phyloP scores from a whole-genome alignment of 768 basidiomycete species.

The Tephrocybe rancida region DNA sequence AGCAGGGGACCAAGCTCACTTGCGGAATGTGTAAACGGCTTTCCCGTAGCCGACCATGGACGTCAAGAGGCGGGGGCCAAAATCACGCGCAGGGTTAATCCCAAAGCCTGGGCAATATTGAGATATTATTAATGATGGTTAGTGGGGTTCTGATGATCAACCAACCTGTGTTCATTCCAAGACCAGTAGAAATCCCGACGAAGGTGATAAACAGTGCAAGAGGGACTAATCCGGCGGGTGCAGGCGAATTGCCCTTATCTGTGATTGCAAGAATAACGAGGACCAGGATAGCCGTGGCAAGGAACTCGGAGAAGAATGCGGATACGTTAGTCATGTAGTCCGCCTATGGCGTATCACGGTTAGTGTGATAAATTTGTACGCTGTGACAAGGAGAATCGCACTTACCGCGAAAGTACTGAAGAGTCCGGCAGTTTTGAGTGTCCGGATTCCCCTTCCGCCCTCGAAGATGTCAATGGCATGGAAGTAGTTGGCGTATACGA shows the following conservation, averaged over 20 bases:
- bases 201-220: constrained; percentile 59
- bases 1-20: constrained; percentile 33
- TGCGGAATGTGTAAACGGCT: constrained; percentile 42
- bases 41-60: constrained; percentile 73
- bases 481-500: constrained; percentile 68
- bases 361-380: neutral
- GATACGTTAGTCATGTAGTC: constrained; percentile 38
- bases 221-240: constrained; percentile 55
- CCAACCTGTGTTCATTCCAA: constrained; percentile 70
- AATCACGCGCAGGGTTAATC: constrained; percentile 37
- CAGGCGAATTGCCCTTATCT: constrained; percentile 54
- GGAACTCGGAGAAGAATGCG: constrained; percentile 54
- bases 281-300: constrained; percentile 59
- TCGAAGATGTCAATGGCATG: constrained; percentile 68
- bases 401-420: constrained; percentile 66
- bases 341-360: constrained; percentile 6
- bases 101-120: constrained; percentile 28
- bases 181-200: constrained; percentile 54
- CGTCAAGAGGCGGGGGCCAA: constrained; percentile 69
- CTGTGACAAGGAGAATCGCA: constrained; percentile 2
- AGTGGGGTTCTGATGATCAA: constrained; percentile 6
- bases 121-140: neutral
- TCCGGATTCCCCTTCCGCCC: constrained; percentile 54
- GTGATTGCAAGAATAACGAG: constrained; percentile 55
- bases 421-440: constrained; percentile 54